Base-by-base conservation (phyloP, 2,329 filamentous ascomycete species). In the Cercospora berteroae region DNA sequence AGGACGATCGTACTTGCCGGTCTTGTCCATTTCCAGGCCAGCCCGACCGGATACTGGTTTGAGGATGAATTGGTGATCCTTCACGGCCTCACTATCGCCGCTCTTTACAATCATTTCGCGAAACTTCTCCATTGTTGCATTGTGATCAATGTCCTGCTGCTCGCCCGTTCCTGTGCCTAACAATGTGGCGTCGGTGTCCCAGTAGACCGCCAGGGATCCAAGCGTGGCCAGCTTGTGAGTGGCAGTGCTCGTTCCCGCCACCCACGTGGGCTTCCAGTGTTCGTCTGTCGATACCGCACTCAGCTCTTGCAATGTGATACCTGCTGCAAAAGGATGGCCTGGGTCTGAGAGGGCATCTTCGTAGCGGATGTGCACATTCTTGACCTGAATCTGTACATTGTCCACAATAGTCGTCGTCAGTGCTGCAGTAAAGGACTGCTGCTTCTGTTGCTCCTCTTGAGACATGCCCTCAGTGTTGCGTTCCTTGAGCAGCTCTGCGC, bases 361-460 rank as follows among this genome's bases (percentile, higher is more conserved):
- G 80, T 99, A 99, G 74, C 95, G 92, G 71, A 99, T 88, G 79
- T 99, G 95, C 68, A 99, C 97, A 78, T 98, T 99, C 84, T 97
- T 98, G 80, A 99, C 89, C 25, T 91, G 95, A 74, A 99, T 92
- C 80, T 99, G 95, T 48, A 99, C 85, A 76, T 99, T 99, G 84
- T 99, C 95, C 77, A 98, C 93, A 76, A 99, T 96, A 74, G 97
- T 97, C 42, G 94, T 97, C 58, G 94, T 89, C 73, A 99, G 81
- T 78, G 94, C 98, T 74, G 96, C 90, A 4, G 94, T 97, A 77
- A 99, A 99, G 80, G 93, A 97, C 83, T 99, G 94, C 78, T 92
- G 97, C 82, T 96, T 96, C 80, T 97, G 91, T 79, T 98, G 92
- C 78, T 99, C 95, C 78, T 99, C 95, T 72, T 90, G 89, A 76